Conservation (phyloP, 495 filamentous ascomycete species). For the Lepidopterella palustris region DNA sequence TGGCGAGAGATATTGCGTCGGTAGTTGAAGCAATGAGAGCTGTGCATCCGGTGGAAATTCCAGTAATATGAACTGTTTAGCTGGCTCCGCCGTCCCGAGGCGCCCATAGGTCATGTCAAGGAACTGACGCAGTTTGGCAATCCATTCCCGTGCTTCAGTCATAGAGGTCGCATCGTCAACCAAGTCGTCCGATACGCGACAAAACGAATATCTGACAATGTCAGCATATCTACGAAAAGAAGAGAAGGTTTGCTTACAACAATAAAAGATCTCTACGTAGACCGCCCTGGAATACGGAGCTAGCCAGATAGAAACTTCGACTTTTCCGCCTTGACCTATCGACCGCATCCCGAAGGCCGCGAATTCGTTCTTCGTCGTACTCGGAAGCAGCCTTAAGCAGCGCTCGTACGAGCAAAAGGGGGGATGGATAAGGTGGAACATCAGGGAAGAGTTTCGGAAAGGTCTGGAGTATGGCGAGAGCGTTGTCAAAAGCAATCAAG, state of each 20-base stretch:
- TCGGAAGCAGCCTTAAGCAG: constrained; percentile 38
- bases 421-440: constrained; percentile 40
- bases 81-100: constrained; percentile 13
- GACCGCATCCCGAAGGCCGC: constrained; percentile 50
- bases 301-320: constrained; percentile 63
- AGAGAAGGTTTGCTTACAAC: constrained; percentile 34
- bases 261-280: constrained; percentile 60
- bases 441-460: constrained; percentile 47
- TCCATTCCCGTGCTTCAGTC: constrained; percentile 45
- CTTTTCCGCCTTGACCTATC: constrained; percentile 50
- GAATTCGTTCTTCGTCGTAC: constrained; percentile 48
- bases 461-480: constrained; percentile 49
- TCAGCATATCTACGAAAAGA: neutral
- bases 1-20: constrained; percentile 45
- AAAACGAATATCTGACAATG: constrained; percentile 55
- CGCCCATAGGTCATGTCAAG: constrained; percentile 41
- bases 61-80: constrained; percentile 33
- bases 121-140: constrained; percentile 45
- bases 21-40: constrained; percentile 48
- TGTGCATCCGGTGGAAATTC: constrained; percentile 45
- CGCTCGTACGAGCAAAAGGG: constrained; percentile 41
- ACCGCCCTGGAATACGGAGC: constrained; percentile 53
- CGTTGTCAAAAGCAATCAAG: constrained; percentile 58
- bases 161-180: constrained; percentile 50
- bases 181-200: constrained; percentile 62